These are phyloP conservation scores for Blastocystis sp. DNA, from an alignment of 352 stramenopile genomes.

Conservation along the genomic window DNA sequence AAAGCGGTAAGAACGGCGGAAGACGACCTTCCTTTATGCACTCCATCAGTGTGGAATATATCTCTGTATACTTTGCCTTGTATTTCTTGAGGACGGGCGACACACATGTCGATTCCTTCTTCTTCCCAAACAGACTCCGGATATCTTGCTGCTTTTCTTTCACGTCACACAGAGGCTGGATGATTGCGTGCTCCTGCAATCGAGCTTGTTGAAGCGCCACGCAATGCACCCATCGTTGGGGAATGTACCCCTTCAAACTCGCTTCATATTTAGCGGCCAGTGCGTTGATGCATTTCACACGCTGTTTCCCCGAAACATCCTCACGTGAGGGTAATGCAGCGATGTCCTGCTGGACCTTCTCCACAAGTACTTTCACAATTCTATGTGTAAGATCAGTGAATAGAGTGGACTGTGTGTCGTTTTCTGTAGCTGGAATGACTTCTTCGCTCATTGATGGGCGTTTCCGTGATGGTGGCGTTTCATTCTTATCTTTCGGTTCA, in stretches of 20 bases:
- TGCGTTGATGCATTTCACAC: neutral
- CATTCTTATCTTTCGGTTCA: no score
- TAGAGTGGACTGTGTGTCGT: no score
- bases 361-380: neutral
- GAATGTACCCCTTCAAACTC: neutral
- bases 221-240: neutral
- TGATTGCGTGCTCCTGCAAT: constrained; percentile 25
- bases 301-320: neutral
- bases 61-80: neutral
- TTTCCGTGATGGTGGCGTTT: no score
- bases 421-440: no score
- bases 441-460: no score
- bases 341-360: neutral
- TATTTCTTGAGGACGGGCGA: neutral
- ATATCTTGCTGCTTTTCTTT: constrained; percentile 6
- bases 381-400: no score
- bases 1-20: constrained; percentile 33
- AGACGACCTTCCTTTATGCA: constrained; percentile 34
- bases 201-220: constrained; percentile 30
- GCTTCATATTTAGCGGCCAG: constrained; percentile 7
- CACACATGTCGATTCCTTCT: neutral
- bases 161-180: neutral
- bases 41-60: neutral
- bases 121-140: constrained; percentile 21
- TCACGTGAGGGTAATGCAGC: neutral